Evolutionary conservation across 805 yeast species (phyloP), one percentile per base, ranked within the genome.

Genomic region (Ogataea saltuana): DNA sequence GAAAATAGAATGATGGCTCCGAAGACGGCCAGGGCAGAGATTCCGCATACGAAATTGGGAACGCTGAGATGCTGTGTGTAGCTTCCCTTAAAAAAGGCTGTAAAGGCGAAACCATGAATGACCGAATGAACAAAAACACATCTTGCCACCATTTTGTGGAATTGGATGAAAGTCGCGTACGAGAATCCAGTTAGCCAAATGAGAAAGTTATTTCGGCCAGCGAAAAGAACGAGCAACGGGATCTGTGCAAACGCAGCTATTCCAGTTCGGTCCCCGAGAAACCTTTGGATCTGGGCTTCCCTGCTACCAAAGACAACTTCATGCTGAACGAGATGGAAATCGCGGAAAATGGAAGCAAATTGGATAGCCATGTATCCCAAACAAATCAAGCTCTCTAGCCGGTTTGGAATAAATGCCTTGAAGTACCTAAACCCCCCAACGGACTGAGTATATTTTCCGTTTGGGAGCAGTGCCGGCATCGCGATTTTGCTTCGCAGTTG

Each of bases 111-210:
- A 3, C 65, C 69, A 46, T 75, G 81, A 19, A 36, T 19, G 18
- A 36, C 17, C 3, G 32, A 15, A n/a, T 36, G 23, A 16, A 28
- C 17, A 27, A 27, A 26, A 25, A 27, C 67, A 4, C 72, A 68
- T 54, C 85, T 71, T 1, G 86, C 81, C 36, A 75, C 61, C 82
- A 87, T 77, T 59, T 75, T 82, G 61, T 88, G 96, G 55, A 76
- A 77, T 25, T 72, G 70, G 53, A 80, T 52, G 50, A 73, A 74
- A 29, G 72, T 60, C 4, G 74, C 50, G 42, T 64, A 68, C 5
- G 61, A 53, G 68, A 75, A 69, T 1, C 77, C 74, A 6, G 77
- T 68, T 19, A 73, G 21, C 62, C 65, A 73, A 39, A 59, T 61
- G 42, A 72, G 56, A 32, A 74, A 58, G 54, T 71, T 72, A 49